A percentile compares a stretch with the other conserved stretches of the same genome.
Conservation (phyloP, 176 grass and related monocot species). For the Olyra latifolia region DNA sequence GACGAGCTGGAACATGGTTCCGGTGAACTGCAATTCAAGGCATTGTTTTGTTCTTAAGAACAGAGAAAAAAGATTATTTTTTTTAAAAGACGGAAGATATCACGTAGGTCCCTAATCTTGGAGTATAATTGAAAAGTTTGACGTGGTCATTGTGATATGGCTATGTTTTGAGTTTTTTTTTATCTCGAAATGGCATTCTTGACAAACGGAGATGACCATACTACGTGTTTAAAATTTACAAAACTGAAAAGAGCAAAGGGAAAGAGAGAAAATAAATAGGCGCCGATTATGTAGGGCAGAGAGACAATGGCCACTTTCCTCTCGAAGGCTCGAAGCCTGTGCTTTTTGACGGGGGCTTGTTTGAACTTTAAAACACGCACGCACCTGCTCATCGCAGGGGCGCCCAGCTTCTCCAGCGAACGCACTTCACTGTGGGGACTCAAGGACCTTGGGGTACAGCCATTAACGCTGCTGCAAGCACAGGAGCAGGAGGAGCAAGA, state of each 20-base stretch:
- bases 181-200: no score
- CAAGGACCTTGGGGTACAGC: neutral
- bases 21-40: neutral
- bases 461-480: conserved; percentile 18
- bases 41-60: neutral
- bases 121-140: neutral
- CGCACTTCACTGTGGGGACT: conserved; percentile 1
- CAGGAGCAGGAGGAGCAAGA: neutral
- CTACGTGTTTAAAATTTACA: neutral
- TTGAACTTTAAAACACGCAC: conserved; percentile 17
- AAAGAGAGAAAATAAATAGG: neutral
- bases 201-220: no score
- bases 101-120: neutral
- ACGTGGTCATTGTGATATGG: neutral
- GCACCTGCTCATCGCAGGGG: neutral
- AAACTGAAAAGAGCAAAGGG: neutral
- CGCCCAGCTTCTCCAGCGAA: neutral
- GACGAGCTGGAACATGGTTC: neutral
- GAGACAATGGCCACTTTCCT: neutral
- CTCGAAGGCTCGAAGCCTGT: neutral
- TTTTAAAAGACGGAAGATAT: neutral
- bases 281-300: neutral
- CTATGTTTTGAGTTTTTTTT: no score
- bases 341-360: neutral
- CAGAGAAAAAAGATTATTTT: neutral